Evolutionary conservation across 2,329 filamentous ascomycete species (phyloP).

Genomic region (Emericellopsis cladophorae): DNA sequence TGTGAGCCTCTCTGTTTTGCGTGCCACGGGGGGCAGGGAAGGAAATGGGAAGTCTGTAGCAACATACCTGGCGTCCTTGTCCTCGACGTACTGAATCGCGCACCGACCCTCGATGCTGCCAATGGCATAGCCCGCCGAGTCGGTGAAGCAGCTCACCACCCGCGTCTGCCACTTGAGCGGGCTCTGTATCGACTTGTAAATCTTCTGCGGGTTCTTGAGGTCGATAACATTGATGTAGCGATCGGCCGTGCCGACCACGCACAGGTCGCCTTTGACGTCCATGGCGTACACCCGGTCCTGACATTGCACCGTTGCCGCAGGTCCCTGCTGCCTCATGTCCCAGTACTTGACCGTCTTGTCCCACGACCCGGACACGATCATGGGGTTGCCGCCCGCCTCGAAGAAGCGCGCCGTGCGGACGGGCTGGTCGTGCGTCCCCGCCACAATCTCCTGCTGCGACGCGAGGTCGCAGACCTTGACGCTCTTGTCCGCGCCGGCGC

Average conservation of each 20-base stretch:
- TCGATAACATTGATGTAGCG: conserved; percentile 94
- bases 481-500: conserved; percentile 81
- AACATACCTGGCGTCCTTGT: conserved; percentile 67
- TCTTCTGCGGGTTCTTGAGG: conserved; percentile 72
- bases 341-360: conserved; percentile 87
- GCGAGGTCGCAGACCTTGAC: conserved; percentile 78
- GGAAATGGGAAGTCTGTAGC: background rate
- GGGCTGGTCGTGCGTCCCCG: conserved; percentile 75
- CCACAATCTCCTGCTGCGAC: conserved; percentile 52
- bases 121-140: conserved; percentile 84
- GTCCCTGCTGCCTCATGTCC: conserved; percentile 58
- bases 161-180: conserved; percentile 97
- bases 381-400: conserved; percentile 56
- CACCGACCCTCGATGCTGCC: conserved; percentile 95
- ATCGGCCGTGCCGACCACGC: conserved; percentile 88
- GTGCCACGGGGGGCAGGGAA: background rate
- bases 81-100: conserved; percentile 96
- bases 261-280: conserved; percentile 77
- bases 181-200: conserved; percentile 94
- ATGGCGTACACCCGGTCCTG: conserved; percentile 82
- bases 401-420: conserved; percentile 72
- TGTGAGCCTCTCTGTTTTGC: background rate
- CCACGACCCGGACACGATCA: conserved; percentile 88
- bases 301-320: conserved; percentile 52
- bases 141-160: conserved; percentile 87